These are phyloP conservation scores for Pedinophyceae sp. DNA, from an alignment of 139 green algal species.

Conservation along the genomic window DNA sequence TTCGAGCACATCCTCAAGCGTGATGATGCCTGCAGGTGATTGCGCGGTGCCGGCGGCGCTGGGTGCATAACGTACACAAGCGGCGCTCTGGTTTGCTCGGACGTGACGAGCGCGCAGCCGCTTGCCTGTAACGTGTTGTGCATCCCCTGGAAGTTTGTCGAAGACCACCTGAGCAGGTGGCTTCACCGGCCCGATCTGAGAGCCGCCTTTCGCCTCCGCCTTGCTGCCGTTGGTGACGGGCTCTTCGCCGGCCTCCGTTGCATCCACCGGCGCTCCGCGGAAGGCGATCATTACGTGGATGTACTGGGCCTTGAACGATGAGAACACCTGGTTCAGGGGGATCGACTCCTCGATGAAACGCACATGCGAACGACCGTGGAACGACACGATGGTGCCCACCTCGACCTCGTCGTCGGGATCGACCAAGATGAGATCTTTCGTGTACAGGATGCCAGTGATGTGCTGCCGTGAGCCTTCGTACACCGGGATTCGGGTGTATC, in stretches of 20 bases:
- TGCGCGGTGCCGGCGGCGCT: too few species aligned
- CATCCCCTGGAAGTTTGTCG: conserved; percentile 1
- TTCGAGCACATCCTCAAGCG: conserved; percentile 47
- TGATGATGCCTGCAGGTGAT: conserved; percentile 62
- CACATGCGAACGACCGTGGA: conserved; percentile 20
- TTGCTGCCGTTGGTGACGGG: too few species aligned
- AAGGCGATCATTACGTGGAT: conserved; percentile 39
- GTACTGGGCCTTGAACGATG: conserved; percentile 25
- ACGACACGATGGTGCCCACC: conserved; percentile 32
- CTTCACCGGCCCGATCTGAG: too few species aligned
- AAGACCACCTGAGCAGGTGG: too few species aligned
- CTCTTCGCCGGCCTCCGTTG: too few species aligned
- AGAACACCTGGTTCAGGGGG: conserved; percentile 33
- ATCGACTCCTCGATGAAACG: conserved; percentile 23
- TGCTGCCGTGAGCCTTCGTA: conserved; percentile 27
- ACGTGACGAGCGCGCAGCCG: too few species aligned
- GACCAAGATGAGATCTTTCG: conserved; percentile 57
- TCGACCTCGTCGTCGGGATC: conserved; percentile 55
- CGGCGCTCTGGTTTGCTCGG: too few species aligned
- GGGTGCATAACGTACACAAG: too few species aligned
- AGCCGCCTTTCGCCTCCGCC: too few species aligned
- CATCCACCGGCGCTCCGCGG: too few species aligned
- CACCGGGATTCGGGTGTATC: conserved; percentile 45
- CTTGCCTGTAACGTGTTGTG: too few species aligned
- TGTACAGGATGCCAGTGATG: conserved; percentile 44